Evolutionary conservation across 306 rosid species (phyloP).

Genomic region (Amphicarpaea edgeworthii): DNA sequence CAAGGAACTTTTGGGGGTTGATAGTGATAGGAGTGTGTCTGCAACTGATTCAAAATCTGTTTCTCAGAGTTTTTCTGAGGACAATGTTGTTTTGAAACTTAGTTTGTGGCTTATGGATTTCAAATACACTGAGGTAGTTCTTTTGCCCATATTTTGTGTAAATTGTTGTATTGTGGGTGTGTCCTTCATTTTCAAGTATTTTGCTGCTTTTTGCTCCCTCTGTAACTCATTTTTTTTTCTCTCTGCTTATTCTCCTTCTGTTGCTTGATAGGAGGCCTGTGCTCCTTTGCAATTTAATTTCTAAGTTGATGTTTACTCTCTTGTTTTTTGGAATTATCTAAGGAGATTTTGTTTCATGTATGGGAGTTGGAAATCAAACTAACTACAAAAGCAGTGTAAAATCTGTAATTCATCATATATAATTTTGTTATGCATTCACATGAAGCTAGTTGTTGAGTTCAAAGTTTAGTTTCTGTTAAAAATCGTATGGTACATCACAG

Average conservation of each 20-base stretch:
- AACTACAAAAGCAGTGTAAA: background rate
- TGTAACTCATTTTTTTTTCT: background rate
- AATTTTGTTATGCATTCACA: background rate
- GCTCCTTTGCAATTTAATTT: background rate
- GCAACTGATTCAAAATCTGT: constrained; percentile 57
- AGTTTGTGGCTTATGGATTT: constrained; percentile 77
- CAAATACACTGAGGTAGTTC: constrained; percentile 64
- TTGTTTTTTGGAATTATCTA: background rate
- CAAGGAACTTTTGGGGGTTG: constrained; percentile 58
- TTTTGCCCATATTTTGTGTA: constrained; percentile 37
- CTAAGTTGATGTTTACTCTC: background rate
- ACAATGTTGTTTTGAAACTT: constrained; percentile 71
- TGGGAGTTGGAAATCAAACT: background rate
- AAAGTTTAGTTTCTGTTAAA: background rate
- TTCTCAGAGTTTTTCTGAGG: constrained; percentile 74
- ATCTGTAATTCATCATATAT: background rate
- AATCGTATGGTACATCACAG: background rate
- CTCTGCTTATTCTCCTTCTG: background rate
- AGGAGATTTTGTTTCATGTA: background rate
- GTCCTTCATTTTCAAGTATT: constrained; percentile 7
- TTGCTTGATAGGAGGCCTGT: background rate
- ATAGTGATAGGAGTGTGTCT: constrained; percentile 46
- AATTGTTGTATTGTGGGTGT: constrained; percentile 5
- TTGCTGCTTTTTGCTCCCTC: background rate
- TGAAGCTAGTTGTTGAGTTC: background rate